Evolutionary conservation across 495 filamentous ascomycete genomes (phyloP).

Genomic region (Echria macrotheca): DNA sequence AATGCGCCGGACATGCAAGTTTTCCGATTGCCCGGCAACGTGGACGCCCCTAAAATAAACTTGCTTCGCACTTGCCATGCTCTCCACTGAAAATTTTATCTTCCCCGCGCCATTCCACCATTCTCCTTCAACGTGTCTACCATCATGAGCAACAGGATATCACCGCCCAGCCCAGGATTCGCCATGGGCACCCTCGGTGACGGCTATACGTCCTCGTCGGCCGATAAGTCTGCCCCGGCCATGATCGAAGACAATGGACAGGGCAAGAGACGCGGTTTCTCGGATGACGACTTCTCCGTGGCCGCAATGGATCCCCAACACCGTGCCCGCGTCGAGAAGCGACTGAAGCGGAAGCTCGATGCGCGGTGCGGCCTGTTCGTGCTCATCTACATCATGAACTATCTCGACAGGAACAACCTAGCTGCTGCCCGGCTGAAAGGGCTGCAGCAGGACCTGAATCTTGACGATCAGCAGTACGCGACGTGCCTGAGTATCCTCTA

Average conservation of each 20-base stretch:
- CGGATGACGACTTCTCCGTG: neutral
- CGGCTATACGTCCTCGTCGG: no score
- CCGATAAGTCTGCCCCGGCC: no score
- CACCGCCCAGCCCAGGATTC: no score
- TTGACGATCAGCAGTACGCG: slow-evolving; percentile 35
- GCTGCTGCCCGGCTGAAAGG: slow-evolving; percentile 43
- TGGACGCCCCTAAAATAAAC: no score
- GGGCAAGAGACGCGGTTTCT: neutral
- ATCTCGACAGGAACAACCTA: slow-evolving; percentile 62
- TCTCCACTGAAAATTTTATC: no score
- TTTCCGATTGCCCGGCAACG: no score
- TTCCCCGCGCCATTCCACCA: no score
- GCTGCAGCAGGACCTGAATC: slow-evolving; percentile 37
- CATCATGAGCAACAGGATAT: no score
- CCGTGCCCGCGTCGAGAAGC: slow-evolving; percentile 33
- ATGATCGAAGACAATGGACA: neutral
- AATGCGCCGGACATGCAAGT: no score
- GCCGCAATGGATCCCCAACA: slow-evolving; percentile 30
- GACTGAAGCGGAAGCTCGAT: slow-evolving; percentile 39
- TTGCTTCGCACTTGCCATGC: no score
- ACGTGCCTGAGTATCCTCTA: slow-evolving; percentile 40
- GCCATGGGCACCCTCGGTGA: no score
- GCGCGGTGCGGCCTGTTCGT: slow-evolving; percentile 38
- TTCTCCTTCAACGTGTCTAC: no score
- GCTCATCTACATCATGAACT: slow-evolving; percentile 69